phyloP scores from a whole-genome alignment of 2,329 filamentous ascomycete species.

The Pseudonectria buxi region DNA sequence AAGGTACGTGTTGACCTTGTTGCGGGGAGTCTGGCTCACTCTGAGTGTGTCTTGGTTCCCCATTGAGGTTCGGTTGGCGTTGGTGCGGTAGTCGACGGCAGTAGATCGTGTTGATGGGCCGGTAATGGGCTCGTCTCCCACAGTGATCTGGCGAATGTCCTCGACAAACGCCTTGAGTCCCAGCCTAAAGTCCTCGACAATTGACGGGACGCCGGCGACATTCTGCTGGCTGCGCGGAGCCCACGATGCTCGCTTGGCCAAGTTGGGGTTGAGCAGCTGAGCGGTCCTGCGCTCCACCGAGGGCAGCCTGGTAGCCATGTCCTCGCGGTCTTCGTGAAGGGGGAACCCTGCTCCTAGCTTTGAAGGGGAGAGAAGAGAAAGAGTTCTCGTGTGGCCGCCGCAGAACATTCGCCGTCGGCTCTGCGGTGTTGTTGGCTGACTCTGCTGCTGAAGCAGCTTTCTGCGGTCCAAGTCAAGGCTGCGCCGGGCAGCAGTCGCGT shows the following conservation, averaged over 20 bases:
- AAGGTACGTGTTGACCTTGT: conserved; percentile 37
- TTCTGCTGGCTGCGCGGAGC: conserved; percentile 44
- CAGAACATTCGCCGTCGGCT: conserved; percentile 58
- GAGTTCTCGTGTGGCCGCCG: conserved; percentile 54
- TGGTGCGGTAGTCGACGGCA: conserved; percentile 15
- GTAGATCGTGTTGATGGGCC: conserved; percentile 31
- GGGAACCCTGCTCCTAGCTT: conserved; percentile 39
- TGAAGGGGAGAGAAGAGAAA: conserved; percentile 76
- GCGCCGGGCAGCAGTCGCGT: conserved; percentile 30
- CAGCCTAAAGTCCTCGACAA: conserved; percentile 82
- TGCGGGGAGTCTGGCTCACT: conserved; percentile 32
- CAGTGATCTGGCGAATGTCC: conserved; percentile 88
- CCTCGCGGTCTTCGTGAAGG: conserved; percentile 33
- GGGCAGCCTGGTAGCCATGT: conserved; percentile 20
- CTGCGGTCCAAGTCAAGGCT: conserved; percentile 64
- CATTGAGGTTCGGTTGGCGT: conserved; percentile 8
- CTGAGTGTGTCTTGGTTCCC: conserved; percentile 42
- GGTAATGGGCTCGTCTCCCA: conserved; percentile 81
- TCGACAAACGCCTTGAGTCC: conserved; percentile 93
- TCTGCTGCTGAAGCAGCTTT: conserved; percentile 56
- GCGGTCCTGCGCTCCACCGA: conserved; percentile 25
- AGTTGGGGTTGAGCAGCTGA: conserved; percentile 31
- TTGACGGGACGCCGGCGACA: conserved; percentile 56
- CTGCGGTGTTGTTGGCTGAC: conserved; percentile 36
- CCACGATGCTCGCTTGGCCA: conserved; percentile 55